Conservation (phyloP, 2,329 filamentous ascomycete genomes). For the Aureobasidium mangrovei region DNA sequence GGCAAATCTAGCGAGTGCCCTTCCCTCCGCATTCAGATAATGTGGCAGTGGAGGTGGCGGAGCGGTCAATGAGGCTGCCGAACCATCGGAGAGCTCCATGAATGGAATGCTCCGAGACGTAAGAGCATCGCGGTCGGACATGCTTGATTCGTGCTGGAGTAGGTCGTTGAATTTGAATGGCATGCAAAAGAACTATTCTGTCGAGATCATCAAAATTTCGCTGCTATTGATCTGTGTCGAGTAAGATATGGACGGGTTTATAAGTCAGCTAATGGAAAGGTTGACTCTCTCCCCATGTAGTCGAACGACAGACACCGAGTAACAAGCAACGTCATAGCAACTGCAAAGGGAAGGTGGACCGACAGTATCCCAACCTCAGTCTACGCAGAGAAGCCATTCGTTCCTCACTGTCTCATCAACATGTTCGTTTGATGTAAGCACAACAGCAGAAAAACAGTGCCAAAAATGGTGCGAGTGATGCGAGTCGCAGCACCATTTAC, state of each 20-base stretch:
- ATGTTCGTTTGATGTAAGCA: too few relatives aligned
- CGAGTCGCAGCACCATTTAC: not conserved
- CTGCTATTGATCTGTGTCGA: too few relatives aligned
- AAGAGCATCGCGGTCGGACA: slow-evolving; percentile 36
- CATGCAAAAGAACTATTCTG: not conserved
- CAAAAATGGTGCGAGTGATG: too few relatives aligned
- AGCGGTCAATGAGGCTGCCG: slow-evolving; percentile 32
- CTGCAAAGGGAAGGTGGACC: not conserved
- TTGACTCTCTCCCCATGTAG: not conserved
- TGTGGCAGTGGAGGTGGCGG: slow-evolving; percentile 38
- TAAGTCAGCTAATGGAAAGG: not conserved
- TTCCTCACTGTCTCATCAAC: not conserved
- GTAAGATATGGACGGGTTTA: not conserved
- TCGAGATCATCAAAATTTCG: too few relatives aligned
- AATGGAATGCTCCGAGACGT: slow-evolving; percentile 37
- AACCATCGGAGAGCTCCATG: slow-evolving; percentile 41
- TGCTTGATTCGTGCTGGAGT: slow-evolving; percentile 3
- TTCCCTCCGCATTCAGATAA: slow-evolving; percentile 32
- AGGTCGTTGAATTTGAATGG: not conserved
- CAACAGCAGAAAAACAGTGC: too few relatives aligned
- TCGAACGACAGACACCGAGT: not conserved
- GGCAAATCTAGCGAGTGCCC: slow-evolving; percentile 41
- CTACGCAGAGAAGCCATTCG: not conserved
- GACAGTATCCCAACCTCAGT: not conserved
- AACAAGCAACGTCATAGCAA: not conserved